phyloP scores from a whole-genome alignment of 495 filamentous ascomycete genomes.

The Astrothelium subdiscretum region DNA sequence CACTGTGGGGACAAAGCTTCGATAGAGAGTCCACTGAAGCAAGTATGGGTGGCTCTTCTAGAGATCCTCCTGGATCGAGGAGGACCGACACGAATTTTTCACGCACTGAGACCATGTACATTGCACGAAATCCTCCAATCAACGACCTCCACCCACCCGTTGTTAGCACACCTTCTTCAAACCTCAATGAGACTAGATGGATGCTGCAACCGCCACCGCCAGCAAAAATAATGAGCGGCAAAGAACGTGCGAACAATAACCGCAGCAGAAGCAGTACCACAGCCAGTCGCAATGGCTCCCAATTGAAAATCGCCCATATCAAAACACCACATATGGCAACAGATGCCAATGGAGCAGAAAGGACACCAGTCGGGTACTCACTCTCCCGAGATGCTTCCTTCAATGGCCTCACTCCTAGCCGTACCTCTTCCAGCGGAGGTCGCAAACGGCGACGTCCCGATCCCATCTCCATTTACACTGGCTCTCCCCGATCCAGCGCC shows the following conservation, averaged over 20 bases:
- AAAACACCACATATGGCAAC: conserved; percentile 28
- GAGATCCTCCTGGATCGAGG: conserved; percentile 8
- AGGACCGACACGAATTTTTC: conserved; percentile 24
- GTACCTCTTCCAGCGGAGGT: background rate
- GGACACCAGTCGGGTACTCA: conserved; percentile 19
- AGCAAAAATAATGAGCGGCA: conserved; percentile 79
- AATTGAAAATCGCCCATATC: conserved; percentile 22
- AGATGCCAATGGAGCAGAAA: conserved; percentile 24
- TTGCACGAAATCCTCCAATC: conserved; percentile 62
- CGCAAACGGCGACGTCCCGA: conserved; percentile 9
- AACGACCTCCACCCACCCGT: conserved; percentile 82
- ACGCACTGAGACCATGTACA: conserved; percentile 43
- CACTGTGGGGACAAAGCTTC: conserved; percentile 56
- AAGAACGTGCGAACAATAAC: conserved; percentile 46
- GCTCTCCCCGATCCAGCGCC: background rate
- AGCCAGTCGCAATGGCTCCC: conserved; percentile 17
- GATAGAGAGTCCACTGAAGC: conserved; percentile 19
- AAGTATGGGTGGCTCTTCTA: conserved; percentile 6
- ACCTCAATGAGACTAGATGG: conserved; percentile 47
- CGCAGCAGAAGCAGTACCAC: conserved; percentile 33
- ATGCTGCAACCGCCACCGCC: conserved; percentile 83
- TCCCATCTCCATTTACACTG: background rate
- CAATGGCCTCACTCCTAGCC: conserved; percentile 5
- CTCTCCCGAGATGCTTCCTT: conserved; percentile 18
- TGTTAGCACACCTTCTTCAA: conserved; percentile 58